Conservation (phyloP, 2,329 filamentous ascomycete genomes). For the Endocalyx cinctus region DNA sequence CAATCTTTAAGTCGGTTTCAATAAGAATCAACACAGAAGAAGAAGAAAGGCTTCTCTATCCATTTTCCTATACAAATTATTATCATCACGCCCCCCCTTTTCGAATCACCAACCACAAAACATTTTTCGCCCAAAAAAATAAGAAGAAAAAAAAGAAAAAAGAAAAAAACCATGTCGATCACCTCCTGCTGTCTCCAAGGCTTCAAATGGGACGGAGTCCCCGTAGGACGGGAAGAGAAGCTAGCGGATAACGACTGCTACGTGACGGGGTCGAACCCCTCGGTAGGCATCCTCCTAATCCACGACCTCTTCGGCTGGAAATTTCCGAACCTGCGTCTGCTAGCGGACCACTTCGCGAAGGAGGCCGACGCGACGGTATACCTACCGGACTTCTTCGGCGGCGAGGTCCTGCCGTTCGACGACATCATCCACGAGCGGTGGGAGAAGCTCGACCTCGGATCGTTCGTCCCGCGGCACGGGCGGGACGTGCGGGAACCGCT, state of each 20-base stretch:
- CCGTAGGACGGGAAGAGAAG: conserved; percentile 29
- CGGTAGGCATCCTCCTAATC: conserved; percentile 32
- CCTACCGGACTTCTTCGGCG: conserved; percentile 33
- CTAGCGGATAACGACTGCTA: conserved; percentile 34
- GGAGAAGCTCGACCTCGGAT: conserved; percentile 32
- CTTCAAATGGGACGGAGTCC: conserved; percentile 38
- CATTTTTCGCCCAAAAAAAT: too few species aligned
- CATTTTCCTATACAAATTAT: too few species aligned
- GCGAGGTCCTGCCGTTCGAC: conserved; percentile 26
- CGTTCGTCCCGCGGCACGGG: conserved; percentile 29
- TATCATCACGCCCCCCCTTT: too few species aligned
- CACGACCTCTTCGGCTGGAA: conserved; percentile 41
- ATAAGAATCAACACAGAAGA: too few species aligned
- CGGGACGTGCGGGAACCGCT: conserved; percentile 35
- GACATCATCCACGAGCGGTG: conserved; percentile 22
- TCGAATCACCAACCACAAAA: too few species aligned
- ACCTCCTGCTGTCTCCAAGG: conserved; percentile 30
- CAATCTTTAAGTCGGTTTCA: too few species aligned
- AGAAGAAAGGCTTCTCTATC: too few species aligned
- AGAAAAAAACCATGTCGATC: conserved; percentile 15
- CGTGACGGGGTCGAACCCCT: conserved; percentile 27
- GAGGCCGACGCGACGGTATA: conserved; percentile 43
- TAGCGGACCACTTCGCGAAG: conserved; percentile 43
- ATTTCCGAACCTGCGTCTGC: conserved; percentile 38
- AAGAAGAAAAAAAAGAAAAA: too few species aligned